Base-by-base conservation (phyloP, 2,329 filamentous ascomycete genomes). In the Aspergillus ibericus region DNA sequence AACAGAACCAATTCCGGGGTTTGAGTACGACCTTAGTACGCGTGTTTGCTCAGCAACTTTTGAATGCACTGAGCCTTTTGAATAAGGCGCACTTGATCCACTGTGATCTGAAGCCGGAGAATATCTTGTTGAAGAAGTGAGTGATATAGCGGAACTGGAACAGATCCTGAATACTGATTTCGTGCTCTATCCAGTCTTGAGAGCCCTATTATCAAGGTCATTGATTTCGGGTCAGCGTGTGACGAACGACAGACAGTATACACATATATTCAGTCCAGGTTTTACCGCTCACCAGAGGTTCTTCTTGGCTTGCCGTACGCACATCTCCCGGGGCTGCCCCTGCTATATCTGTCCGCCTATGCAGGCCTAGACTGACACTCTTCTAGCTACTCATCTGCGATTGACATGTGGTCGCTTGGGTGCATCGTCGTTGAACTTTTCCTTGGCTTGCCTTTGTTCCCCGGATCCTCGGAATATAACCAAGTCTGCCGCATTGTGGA, bases 131-230 rank as follows among this genome's bases (percentile, higher is more conserved):
- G 55, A 99, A 99, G 77, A 99, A 99, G 85, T 87, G 68, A 68
- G 81, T 78, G 10, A 15, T 16, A 8, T 32, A 4, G 16, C 13
- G 3, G 13, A 32, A 35, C 18, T 6, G 18, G 15, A 5, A 15
- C 35, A 18, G 13, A 5, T 25, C 7, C 9, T 13, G 7, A 36
- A 22, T 34, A 16, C 65, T 62, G 62, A 65, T 42, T 32, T 40
- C 29, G 29, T 29, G 22, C 44, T 18, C n/a, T 27, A 48, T 52
- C 44, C 61, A 88, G 86, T 73, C 86, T 99, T 42, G 95, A 99
- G 75, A 98, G 93, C 70, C 95, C 95, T 3, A 98, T 99, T 66
- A 99, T 99, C 83, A 99, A 99, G 77, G 97, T 99, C 70, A 99
- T 99, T 74, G 95, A 99, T 82, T 99, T 99, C 72, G 95, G 95